Evolutionary conservation across 2,329 filamentous ascomycete genomes (phyloP), one percentile per base, ranked within the genome.

Genomic region (Exserohilum rostratum): DNA sequence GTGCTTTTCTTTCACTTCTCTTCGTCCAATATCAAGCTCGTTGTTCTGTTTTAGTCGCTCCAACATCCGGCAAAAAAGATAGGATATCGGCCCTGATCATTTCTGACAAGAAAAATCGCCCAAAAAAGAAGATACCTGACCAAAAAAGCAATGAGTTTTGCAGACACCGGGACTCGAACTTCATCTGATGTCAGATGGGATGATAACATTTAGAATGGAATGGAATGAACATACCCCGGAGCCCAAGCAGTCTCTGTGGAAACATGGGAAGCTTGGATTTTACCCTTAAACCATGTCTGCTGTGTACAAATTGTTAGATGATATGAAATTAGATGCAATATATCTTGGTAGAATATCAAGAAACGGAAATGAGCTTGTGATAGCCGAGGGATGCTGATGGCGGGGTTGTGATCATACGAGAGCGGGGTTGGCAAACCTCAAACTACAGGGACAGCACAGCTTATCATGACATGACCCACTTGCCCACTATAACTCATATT

Each of bases 221-320:
- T 10, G 5, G 15, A 10, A 9, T 1, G 2, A 18, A 35, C 33
- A 10, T 35, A 35, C 33, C 66, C n/a, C 65, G 62, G 52, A 54
- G 62, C 66, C 64, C 44, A 62, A 62, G 65, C 65, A 65, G 42
- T 31, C 53, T 37, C 40, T 30, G 43, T 54, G 39, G 22, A 20
- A 38, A 17, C 45, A 62, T 69, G 65, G 66, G 65, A 69, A 68
- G 65, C 66, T 62, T 61, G 51, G 64, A 68, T 69, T 69, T 63
- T 67, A 69, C 66, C 66, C 45, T 59, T 68, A 67, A 69, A 69
- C 65, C 62, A 69, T 63, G 53, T 52, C 48, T 57, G 66, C 65
- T 39, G 12, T 29, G 2, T 7, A 20, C 13, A 17, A 1, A 25
- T 30, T n/a, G 13, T 33, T 30, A 29, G 9, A 18, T 29, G 10